Conservation (phyloP, 306 rosid species). For the Pterocarpus santalinus region DNA sequence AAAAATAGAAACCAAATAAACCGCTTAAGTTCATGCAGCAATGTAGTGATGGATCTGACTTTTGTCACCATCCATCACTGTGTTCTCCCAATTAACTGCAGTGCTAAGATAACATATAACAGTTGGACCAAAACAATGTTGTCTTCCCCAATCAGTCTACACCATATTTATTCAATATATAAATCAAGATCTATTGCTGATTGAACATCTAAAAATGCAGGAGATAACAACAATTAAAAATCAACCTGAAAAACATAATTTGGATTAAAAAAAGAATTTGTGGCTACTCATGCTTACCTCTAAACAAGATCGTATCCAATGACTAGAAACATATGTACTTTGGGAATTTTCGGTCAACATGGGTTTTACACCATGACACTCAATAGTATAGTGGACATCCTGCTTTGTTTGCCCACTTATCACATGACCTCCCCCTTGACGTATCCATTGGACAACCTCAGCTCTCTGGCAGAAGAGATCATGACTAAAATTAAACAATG, state of each 20-base stretch:
- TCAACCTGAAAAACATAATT: conserved; percentile 40
- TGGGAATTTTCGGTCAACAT: conserved; percentile 46
- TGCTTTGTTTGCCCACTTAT: conserved; percentile 58
- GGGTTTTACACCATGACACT: conserved; percentile 77
- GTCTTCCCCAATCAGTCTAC: conserved; percentile 6
- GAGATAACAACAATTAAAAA: conserved; percentile 30
- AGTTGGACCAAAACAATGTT: conserved; percentile 6
- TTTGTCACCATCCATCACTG: conserved; percentile 15
- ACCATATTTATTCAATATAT: not conserved
- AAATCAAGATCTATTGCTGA: conserved; percentile 28
- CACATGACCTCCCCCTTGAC: conserved; percentile 84
- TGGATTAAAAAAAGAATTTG: conserved; percentile 1
- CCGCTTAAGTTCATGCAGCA: not conserved
- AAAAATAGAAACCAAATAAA: too few species aligned
- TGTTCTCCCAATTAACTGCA: conserved; percentile 21
- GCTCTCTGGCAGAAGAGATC: conserved; percentile 67
- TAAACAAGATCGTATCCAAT: conserved; percentile 92
- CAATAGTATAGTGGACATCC: conserved; percentile 70
- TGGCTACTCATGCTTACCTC: conserved; percentile 64
- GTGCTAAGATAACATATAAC: conserved; percentile 17
- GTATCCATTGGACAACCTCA: conserved; percentile 88
- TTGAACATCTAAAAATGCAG: conserved; percentile 25
- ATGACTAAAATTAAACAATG: conserved; percentile 41
- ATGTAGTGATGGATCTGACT: conserved; percentile 11
- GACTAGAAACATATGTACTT: conserved; percentile 73